Base-by-base conservation (phyloP, 1,284 basidiomycete genomes). In the Melampsora abietis-canadensis region DNA sequence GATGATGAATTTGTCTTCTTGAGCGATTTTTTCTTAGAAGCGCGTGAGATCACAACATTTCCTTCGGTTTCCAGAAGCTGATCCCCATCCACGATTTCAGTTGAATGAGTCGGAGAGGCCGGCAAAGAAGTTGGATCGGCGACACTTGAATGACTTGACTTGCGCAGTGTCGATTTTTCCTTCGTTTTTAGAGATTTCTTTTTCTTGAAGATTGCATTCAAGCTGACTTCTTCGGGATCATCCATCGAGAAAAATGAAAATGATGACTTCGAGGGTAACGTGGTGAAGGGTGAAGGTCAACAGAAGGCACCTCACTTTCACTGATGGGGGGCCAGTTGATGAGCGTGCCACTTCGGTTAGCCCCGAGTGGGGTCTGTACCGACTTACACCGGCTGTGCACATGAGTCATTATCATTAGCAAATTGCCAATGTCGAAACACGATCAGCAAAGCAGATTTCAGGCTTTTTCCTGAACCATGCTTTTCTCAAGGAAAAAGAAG, bases 141-240 rank as follows among this genome's bases (percentile, higher is more conserved):
- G 8, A 21, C 3, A 54, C 14, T 17, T 27, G 51, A 54, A 54
- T 51, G 19, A 15, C 7, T 54, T n/a, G 51, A 54, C 51, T 54
- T 54, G 51, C 51, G 51, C 27, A 54, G 27, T 7, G 19, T 54
- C n/a, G 51, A 54, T 14, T 54, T 54, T 8, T 54, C 51, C 51
- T 24, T 54, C 14, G 51, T 54, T 27, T 14, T 7, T 21, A 27
- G n/a, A 4, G 51, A 21, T 54, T 54, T 54, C 51, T 54, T 54
- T 54, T 54, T 54, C 17, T 54, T 54, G 51, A 54, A 54, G 51
- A 54, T 54, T 27, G 51, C 51, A 27, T 54, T n/a, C 51, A 54
- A 54, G 51, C 51, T 54, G 8, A 54, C 51, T 1, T 54, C 51
- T 21, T 54, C 51, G 17, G 27, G 21, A 0, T 54, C 51, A 3